Conservation (phyloP, 2,329 filamentous ascomycete genomes). For the Lasiodiplodia theobromae region DNA sequence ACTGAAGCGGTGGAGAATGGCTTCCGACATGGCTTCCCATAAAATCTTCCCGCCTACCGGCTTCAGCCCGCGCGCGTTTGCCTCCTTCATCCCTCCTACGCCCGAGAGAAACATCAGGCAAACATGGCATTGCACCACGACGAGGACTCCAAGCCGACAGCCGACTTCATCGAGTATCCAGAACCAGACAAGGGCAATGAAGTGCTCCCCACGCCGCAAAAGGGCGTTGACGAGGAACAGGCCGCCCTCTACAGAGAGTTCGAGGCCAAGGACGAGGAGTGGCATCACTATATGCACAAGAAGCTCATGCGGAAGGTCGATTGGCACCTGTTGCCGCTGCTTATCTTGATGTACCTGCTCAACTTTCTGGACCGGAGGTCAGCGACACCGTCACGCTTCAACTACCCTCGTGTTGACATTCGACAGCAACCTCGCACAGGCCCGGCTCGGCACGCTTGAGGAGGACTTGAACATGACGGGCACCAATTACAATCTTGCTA, state of each 20-base stretch:
- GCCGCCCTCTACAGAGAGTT: conserved; percentile 18
- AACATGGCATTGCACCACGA: conserved; percentile 4
- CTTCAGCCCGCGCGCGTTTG: background rate
- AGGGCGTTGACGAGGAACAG: conserved; percentile 21
- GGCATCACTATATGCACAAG: conserved; percentile 39
- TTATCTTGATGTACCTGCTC: conserved; percentile 41
- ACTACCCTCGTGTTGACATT: background rate
- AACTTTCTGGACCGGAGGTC: conserved; percentile 38
- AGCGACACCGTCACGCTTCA: background rate
- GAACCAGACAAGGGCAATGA: conserved; percentile 3
- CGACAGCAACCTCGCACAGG: conserved; percentile 76
- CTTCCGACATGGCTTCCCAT: conserved; percentile 3
- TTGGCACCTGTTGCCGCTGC: conserved; percentile 38
- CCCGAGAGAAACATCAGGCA: background rate
- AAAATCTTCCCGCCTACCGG: background rate
- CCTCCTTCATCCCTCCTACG: background rate
- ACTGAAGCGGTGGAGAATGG: conserved; percentile 4
- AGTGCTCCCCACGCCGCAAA: conserved; percentile 3
- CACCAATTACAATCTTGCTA: conserved; percentile 66
- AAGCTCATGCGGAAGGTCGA: conserved; percentile 42
- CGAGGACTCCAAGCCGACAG: conserved; percentile 15
- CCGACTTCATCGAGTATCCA: conserved; percentile 24
- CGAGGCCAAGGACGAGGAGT: conserved; percentile 22
- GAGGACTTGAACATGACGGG: conserved; percentile 43
- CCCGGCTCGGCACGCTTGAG: conserved; percentile 48